phyloP scores from a whole-genome alignment of 495 filamentous ascomycete species.

The Penicillium cosmopolitanum region DNA sequence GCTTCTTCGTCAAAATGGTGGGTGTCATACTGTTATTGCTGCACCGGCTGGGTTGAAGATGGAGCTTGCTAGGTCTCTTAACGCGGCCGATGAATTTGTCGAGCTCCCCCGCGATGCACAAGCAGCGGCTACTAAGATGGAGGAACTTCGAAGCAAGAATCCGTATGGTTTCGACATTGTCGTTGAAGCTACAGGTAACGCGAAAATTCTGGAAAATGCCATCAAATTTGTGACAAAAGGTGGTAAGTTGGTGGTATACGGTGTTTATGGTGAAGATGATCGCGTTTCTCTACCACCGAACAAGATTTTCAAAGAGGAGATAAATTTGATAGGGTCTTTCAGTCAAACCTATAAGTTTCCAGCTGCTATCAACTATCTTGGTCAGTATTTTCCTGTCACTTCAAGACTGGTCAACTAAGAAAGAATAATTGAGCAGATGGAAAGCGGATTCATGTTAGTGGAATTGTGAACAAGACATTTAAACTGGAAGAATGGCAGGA shows the following conservation, averaged over 20 bases:
- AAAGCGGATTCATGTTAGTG: slow-evolving; percentile 57
- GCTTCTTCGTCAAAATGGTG: slow-evolving; percentile 65
- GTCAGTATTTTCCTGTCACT: background rate
- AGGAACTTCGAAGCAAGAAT: slow-evolving; percentile 64
- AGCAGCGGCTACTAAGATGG: slow-evolving; percentile 59
- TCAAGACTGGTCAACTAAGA: background rate
- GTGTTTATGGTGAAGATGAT: slow-evolving; percentile 64
- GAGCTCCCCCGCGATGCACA: slow-evolving; percentile 55
- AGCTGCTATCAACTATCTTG: slow-evolving; percentile 65
- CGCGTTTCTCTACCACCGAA: slow-evolving; percentile 67
- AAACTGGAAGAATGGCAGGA: slow-evolving; percentile 51
- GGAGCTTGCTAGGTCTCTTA: slow-evolving; percentile 69
- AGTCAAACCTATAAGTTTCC: slow-evolving; percentile 76
- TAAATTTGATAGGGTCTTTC: slow-evolving; percentile 72
- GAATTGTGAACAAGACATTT: slow-evolving; percentile 57
- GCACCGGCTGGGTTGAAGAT: slow-evolving; percentile 70
- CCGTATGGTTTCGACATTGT: slow-evolving; percentile 76
- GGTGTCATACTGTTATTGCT: slow-evolving; percentile 66
- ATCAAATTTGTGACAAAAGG: slow-evolving; percentile 70
- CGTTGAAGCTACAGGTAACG: slow-evolving; percentile 63
- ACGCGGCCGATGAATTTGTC: slow-evolving; percentile 66
- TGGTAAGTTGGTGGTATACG: slow-evolving; percentile 70
- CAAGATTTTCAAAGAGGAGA: slow-evolving; percentile 69
- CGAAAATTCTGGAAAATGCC: slow-evolving; percentile 69
- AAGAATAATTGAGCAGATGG: slow-evolving; percentile 42